These are phyloP conservation scores for Microcos paniculata DNA, from an alignment of 345 rosid species.

Conservation along the genomic window DNA sequence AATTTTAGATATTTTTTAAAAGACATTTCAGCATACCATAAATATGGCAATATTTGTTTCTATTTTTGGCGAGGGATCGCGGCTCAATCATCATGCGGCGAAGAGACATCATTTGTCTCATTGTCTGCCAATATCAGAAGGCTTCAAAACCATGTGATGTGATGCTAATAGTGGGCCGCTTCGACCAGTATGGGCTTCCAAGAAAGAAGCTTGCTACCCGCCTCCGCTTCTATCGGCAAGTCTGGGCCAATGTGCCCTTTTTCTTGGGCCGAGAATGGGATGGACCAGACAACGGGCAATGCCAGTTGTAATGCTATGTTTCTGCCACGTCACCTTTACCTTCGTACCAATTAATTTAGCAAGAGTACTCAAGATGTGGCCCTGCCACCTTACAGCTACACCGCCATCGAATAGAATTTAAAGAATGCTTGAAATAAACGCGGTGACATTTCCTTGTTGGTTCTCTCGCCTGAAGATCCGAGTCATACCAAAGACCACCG, in stretches of 20 bases:
- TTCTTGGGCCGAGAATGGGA: not conserved
- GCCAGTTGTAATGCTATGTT: not conserved
- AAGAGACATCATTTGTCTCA: too few relatives aligned
- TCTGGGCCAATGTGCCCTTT: too few relatives aligned
- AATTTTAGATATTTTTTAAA: too few relatives aligned
- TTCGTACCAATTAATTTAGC: not conserved
- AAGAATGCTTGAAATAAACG: not conserved
- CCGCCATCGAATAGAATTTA: not conserved
- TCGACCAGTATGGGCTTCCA: not conserved
- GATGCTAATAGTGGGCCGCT: not conserved
- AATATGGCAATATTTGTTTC: too few relatives aligned
- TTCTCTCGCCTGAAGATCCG: not conserved
- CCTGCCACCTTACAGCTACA: not conserved
- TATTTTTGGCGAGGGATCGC: too few relatives aligned
- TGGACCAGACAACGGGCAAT: not conserved
- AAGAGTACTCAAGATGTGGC: not conserved
- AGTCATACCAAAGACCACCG: constrained; percentile 28
- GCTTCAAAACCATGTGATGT: too few relatives aligned
- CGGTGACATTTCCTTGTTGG: not conserved
- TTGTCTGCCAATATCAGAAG: too few relatives aligned
- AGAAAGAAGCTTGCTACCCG: not conserved
- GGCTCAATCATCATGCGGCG: too few relatives aligned
- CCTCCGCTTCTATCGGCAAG: not conserved
- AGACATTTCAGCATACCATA: too few relatives aligned
- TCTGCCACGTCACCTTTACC: not conserved